Conservation (phyloP, 179 eudicot genomes). For the Amaranthus tricolor region DNA sequence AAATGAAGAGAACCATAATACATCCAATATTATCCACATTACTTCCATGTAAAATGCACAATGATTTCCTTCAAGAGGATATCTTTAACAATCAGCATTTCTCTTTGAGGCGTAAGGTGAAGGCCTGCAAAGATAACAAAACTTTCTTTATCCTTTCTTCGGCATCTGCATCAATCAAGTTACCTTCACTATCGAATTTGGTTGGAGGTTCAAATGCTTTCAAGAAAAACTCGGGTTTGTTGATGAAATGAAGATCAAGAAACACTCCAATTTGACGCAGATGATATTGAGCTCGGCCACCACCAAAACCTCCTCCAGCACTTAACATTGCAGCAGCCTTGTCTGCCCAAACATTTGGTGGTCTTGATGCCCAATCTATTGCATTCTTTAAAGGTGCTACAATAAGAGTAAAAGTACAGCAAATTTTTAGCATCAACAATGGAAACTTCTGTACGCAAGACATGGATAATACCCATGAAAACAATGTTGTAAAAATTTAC, state of each 20-base stretch:
- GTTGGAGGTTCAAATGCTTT: constrained; percentile 62
- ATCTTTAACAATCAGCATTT: constrained; percentile 14
- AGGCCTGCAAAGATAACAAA: constrained; percentile 54
- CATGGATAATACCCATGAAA: not conserved
- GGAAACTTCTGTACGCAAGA: not conserved
- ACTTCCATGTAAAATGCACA: not conserved
- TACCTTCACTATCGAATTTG: constrained; percentile 76
- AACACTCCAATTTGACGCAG: constrained; percentile 84
- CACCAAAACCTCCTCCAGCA: constrained; percentile 72
- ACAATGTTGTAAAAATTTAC: not conserved
- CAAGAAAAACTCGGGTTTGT: constrained; percentile 81
- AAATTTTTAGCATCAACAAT: not conserved
- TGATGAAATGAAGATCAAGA: constrained; percentile 80
- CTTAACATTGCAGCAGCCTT: constrained; percentile 82
- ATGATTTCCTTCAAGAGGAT: not conserved
- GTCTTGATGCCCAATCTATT: constrained; percentile 82
- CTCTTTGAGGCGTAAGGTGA: constrained; percentile 48
- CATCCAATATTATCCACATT: too few relatives aligned
- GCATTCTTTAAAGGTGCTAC: constrained; percentile 85
- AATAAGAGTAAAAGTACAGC: constrained; percentile 5
- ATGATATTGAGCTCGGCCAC: constrained; percentile 79
- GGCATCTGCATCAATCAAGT: constrained; percentile 55
- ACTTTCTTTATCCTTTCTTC: constrained; percentile 51
- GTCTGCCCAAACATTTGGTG: constrained; percentile 79
- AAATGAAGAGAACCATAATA: not conserved